Percentiles rank a stretch among this genome's conserved stretches.
phyloP scores from a whole-genome alignment of 306 rosid species.

The Acacia melanoxylon region DNA sequence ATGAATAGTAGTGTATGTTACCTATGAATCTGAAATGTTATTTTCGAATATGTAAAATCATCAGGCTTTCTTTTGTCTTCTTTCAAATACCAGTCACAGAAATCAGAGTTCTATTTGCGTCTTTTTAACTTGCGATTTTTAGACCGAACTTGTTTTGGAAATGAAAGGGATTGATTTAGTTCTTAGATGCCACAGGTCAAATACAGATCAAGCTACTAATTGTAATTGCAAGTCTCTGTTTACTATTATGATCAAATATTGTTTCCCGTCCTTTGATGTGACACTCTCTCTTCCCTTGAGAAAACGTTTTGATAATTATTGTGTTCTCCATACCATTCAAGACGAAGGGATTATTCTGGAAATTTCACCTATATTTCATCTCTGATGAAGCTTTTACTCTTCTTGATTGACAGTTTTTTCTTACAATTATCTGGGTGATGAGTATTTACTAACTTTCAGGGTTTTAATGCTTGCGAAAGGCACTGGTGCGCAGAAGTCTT shows the following conservation, averaged over 20 bases:
- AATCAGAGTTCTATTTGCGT: background rate
- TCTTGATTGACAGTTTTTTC: background rate
- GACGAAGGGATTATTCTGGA: background rate
- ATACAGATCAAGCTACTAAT: background rate
- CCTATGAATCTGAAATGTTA: background rate
- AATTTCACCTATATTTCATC: background rate
- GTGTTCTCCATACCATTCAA: background rate
- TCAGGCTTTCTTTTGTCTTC: background rate
- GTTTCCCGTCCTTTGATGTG: background rate
- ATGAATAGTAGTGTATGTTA: background rate
- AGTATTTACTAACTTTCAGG: conserved; percentile 45
- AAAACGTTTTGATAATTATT: background rate
- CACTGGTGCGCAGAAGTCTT: conserved; percentile 74
- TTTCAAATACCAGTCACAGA: background rate
- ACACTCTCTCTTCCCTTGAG: background rate
- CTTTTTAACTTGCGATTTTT: too few relatives aligned
- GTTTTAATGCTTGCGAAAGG: conserved; percentile 71
- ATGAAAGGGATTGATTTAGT: background rate
- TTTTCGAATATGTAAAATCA: background rate
- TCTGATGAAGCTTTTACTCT: background rate
- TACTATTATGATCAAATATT: background rate
- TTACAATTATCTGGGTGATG: conserved; percentile 25
- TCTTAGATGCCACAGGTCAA: background rate
- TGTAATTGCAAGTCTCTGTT: background rate
- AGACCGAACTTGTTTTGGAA: background rate